These are phyloP conservation scores for Alternaria conjuncta DNA, from an alignment of 2,329 filamentous ascomycete genomes.

Conservation along the genomic window DNA sequence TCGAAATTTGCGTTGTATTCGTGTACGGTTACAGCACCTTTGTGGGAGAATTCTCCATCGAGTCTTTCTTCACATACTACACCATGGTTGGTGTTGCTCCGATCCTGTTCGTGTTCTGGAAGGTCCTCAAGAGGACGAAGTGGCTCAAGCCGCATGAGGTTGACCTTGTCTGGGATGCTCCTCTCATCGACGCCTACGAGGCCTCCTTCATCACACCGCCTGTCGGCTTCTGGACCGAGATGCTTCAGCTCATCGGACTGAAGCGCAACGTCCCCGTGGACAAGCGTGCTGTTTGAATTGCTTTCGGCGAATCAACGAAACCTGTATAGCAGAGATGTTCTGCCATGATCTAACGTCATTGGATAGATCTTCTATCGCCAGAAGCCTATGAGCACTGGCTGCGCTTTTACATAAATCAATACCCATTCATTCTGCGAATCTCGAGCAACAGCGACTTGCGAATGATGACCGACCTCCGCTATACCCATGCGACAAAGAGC, in stretches of 20 bases:
- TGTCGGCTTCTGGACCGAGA: slow-evolving; percentile 47
- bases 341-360: slow-evolving; percentile 14
- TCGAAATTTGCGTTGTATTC: slow-evolving; percentile 59
- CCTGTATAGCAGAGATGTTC: slow-evolving; percentile 1
- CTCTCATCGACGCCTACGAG: slow-evolving; percentile 49
- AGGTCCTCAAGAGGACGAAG: slow-evolving; percentile 66
- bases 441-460: not conserved
- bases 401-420: slow-evolving; percentile 24
- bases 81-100: slow-evolving; percentile 59
- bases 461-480: slow-evolving; percentile 15
- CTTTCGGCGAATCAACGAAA: not conserved
- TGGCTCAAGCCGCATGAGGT: slow-evolving; percentile 58
- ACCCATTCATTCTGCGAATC: slow-evolving; percentile 19
- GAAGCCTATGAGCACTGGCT: slow-evolving; percentile 8
- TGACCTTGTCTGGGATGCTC: slow-evolving; percentile 52
- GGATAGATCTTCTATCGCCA: slow-evolving; percentile 19
- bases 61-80: slow-evolving; percentile 62
- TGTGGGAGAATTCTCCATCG: slow-evolving; percentile 53
- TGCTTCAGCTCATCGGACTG: slow-evolving; percentile 43
- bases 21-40: slow-evolving; percentile 63
- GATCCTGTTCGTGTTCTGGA: slow-evolving; percentile 66
- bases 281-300: slow-evolving; percentile 32
- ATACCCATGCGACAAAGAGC: slow-evolving; percentile 27
- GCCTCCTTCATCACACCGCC: slow-evolving; percentile 52
- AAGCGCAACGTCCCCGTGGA: slow-evolving; percentile 39